Base-by-base conservation (phyloP, 192 early-diverging fungal genomes). In the Ramicandelaber brevisporus region DNA sequence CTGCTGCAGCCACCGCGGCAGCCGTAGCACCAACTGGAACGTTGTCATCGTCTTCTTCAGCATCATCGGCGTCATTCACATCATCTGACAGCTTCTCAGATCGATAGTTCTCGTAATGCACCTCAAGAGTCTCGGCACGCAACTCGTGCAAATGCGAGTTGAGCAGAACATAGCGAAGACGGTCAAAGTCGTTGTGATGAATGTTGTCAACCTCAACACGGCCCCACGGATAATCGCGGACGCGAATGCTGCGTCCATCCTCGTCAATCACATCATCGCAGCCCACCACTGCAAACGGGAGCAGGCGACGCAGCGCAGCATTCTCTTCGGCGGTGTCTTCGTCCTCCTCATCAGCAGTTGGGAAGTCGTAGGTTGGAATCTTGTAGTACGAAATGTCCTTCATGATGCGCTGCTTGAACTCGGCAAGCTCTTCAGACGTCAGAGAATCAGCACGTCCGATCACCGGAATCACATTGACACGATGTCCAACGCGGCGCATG, bases 291-390 rank as follows among this genome's bases (percentile, higher is more conserved):
- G 87, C 72, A 46, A 99, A 99, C 17, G 93, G 93, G 40, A 99
- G 54, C 50, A 82, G 59, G 13, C 58, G 53, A 38, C 88, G 61
- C 34, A 99, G 62, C 58, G 90, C 87, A 30, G 78, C 70, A 59
- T 93, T 99, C 55, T 99, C 89, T 50, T 99, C 93, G 27, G 83
- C 68, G 1, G 81, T 92, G 43, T 98, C 93, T 50, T 98, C 92
- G 40, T 96, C 93, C 46, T 92, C 92, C 39, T 90, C 88, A 34
- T 99, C 89, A 13, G 72, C 69, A 38, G 74, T 74, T 26, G 93
- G 93, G 59, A 99, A 99, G 55, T 79, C 83, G 59, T 89, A 99
- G 43, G 93, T 84, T 19, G 86, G 87, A 38, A 99, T 93, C 31
- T 78, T 67, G 57, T 87, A 84, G 47, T 78, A 63, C 8, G 71